Evolutionary conservation across 208 protist species (phyloP).

Genomic region (Acanthamoeba polyphaga): DNA sequence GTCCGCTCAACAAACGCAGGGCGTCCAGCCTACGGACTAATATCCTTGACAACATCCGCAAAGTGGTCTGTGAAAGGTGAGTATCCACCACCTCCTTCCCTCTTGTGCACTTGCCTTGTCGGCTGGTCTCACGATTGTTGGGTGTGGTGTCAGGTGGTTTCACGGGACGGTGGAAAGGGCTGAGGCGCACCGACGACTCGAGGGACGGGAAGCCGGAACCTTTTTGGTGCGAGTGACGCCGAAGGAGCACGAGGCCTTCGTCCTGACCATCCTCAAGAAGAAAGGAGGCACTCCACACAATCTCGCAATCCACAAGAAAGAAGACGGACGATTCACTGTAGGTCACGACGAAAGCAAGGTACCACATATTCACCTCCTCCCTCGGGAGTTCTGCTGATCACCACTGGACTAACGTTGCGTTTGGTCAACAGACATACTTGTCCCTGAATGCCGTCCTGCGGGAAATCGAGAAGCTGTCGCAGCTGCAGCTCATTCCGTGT

Average conservation of each 20-base stretch:
- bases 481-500: conserved; percentile 35
- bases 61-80: conserved; percentile 57
- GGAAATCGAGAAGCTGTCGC: conserved; percentile 55
- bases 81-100: background rate
- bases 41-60: conserved; percentile 75
- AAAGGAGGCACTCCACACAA: conserved; percentile 61
- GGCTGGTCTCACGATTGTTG: background rate
- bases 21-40: conserved; percentile 40
- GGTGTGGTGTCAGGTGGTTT: conserved; percentile 65
- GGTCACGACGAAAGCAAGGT: conserved; percentile 65
- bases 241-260: conserved; percentile 57
- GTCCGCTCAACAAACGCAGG: conserved; percentile 68
- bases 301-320: conserved; percentile 57
- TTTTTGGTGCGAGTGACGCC: conserved; percentile 66
- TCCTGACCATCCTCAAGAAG: conserved; percentile 71
- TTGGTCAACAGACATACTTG: conserved; percentile 18
- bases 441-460: conserved; percentile 42
- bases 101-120: background rate
- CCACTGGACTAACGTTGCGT: background rate
- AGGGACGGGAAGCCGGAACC: conserved; percentile 49
- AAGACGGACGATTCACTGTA: conserved; percentile 48
- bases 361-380: background rate
- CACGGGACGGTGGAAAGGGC: conserved; percentile 51
- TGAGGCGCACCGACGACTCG: conserved; percentile 61
- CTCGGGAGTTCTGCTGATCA: background rate